phyloP scores from a whole-genome alignment of 2,329 filamentous ascomycete species.

The Phaeomoniella chlamydospora region DNA sequence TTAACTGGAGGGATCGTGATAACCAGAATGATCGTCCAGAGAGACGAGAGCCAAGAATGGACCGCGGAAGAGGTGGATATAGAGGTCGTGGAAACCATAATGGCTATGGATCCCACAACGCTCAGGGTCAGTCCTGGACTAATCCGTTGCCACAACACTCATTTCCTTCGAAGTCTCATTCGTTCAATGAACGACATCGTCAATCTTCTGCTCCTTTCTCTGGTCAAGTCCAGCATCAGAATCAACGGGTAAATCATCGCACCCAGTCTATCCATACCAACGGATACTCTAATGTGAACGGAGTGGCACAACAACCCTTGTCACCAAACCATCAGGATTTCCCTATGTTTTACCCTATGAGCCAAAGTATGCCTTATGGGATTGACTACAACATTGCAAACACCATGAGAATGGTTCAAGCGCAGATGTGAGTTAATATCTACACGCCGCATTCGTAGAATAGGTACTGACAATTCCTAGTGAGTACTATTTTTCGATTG shows the following conservation, averaged over 20 bases:
- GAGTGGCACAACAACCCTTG: constrained; percentile 14
- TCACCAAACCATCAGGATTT: constrained; percentile 14
- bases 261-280: constrained; percentile 45
- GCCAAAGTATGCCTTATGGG: constrained; percentile 23
- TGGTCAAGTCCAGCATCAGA: constrained; percentile 19
- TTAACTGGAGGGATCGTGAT: constrained; percentile 17
- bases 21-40: constrained; percentile 20
- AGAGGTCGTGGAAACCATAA: constrained; percentile 25
- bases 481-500: constrained; percentile 94
- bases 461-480: constrained; percentile 34
- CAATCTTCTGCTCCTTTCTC: constrained; percentile 16
- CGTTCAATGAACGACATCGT: constrained; percentile 26
- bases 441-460: constrained; percentile 1
- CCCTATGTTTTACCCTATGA: constrained; percentile 10
- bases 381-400: constrained; percentile 31
- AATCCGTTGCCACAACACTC: constrained; percentile 22
- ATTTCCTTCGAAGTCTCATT: constrained; percentile 24
- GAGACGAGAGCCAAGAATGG: constrained; percentile 20
- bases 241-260: constrained; percentile 37
- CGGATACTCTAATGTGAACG: constrained; percentile 18
- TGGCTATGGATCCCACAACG: constrained; percentile 18
- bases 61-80: constrained; percentile 23
- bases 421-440: constrained; percentile 38
- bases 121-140: constrained; percentile 20
- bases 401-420: constrained; percentile 46